Evolutionary conservation across 2,329 filamentous ascomycete genomes (phyloP).

Genomic region (Paraconiothyrium sp.): DNA sequence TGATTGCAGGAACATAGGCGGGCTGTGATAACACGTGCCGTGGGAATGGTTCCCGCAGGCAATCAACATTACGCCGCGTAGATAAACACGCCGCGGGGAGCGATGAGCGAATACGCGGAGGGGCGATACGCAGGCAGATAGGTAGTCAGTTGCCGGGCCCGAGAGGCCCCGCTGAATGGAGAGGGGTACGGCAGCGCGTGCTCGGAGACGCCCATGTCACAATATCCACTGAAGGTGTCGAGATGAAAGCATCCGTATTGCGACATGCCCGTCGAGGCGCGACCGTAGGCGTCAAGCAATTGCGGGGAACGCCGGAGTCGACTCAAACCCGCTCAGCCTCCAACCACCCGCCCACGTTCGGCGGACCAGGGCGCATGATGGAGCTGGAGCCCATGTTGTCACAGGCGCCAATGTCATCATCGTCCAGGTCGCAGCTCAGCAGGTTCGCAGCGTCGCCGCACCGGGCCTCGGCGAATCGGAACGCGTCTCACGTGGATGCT

Average conservation of each 20-base stretch:
- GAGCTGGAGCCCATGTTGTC: slow-evolving; percentile 30
- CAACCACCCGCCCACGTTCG: slow-evolving; percentile 45
- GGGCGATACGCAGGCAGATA: slow-evolving; percentile 11
- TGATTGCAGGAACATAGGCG: slow-evolving; percentile 6
- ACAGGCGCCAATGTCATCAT: no score
- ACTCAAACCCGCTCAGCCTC: slow-evolving; percentile 35
- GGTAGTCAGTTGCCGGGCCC: slow-evolving; percentile 17
- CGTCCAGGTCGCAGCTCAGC: slow-evolving; percentile 8
- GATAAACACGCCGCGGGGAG: slow-evolving; percentile 9
- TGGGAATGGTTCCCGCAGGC: slow-evolving; percentile 3
- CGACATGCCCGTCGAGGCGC: slow-evolving; percentile 19
- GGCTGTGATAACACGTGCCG: slow-evolving; percentile 4
- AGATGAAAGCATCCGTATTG: slow-evolving; percentile 23
- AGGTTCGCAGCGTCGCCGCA: slow-evolving; percentile 16
- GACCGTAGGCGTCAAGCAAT: slow-evolving; percentile 34
- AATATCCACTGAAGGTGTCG: slow-evolving; percentile 30
- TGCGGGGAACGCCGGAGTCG: slow-evolving; percentile 31
- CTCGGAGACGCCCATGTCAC: slow-evolving; percentile 27
- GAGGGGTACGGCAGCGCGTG: slow-evolving; percentile 37
- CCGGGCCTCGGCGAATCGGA: slow-evolving; percentile 45
- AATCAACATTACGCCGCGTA: slow-evolving; percentile 4
- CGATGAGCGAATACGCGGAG: slow-evolving; percentile 12
- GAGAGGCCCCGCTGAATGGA: slow-evolving; percentile 33
- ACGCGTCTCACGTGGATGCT: slow-evolving; percentile 32
- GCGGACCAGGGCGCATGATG: slow-evolving; percentile 43